Evolutionary conservation across 2,329 filamentous ascomycete genomes (phyloP).

Genomic region (Sporothrix globosa): DNA sequence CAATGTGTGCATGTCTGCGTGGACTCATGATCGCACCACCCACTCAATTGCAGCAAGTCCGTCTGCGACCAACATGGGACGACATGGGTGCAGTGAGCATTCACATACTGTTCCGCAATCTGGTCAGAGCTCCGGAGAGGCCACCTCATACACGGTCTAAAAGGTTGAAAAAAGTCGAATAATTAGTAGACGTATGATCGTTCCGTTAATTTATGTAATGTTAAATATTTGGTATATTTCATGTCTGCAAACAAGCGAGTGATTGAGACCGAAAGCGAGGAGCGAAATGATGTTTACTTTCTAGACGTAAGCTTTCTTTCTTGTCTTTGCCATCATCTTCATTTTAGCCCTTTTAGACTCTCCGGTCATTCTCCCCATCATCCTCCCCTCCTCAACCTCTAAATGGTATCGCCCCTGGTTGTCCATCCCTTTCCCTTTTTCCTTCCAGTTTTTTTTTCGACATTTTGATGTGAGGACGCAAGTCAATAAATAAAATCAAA

Average conservation of each 20-base stretch:
- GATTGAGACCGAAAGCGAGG: neutral
- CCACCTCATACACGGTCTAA: neutral
- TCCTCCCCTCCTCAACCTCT: conserved; percentile 14
- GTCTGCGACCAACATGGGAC: neutral
- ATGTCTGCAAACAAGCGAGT: neutral
- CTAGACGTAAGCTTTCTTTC: neutral
- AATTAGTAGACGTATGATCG: neutral
- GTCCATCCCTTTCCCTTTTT: conserved; percentile 17
- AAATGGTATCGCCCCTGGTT: conserved; percentile 23
- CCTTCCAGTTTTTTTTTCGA: conserved; percentile 19
- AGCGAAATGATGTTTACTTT: conserved; percentile 6
- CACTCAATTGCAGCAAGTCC: neutral
- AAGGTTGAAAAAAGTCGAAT: too few relatives aligned
- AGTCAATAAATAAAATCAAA: neutral
- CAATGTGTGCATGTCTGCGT: neutral
- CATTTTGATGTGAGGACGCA: neutral
- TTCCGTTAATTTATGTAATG: neutral
- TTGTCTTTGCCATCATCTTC: neutral
- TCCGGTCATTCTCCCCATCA: neutral
- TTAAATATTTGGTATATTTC: neutral
- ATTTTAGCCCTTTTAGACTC: neutral
- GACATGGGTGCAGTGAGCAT: neutral
- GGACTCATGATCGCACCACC: neutral
- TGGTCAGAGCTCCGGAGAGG: neutral
- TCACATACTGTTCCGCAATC: neutral